Conservation (phyloP, 169 alveolate species). For the Plasmodium adleri region DNA sequence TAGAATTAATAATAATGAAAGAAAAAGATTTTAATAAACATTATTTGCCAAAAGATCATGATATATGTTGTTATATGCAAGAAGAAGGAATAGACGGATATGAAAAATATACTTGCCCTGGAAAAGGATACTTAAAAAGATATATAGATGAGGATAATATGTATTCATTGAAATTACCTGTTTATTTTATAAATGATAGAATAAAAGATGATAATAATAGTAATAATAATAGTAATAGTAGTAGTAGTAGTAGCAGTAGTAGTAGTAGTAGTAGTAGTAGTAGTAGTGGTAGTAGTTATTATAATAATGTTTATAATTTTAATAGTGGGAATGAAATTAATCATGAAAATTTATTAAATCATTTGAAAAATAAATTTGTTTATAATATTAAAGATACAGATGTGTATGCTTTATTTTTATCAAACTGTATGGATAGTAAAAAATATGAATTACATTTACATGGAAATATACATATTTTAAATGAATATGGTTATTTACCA, state of each 20-base stretch:
- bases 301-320: background rate
- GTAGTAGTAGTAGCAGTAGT: no score
- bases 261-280: no score
- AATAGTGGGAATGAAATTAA: conserved; percentile 46
- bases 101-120: conserved; percentile 67
- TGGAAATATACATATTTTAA: conserved; percentile 75
- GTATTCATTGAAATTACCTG: conserved; percentile 72
- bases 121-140: conserved; percentile 71
- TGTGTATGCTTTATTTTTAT: conserved; percentile 73
- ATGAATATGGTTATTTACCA: conserved; percentile 75
- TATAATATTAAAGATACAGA: conserved; percentile 51
- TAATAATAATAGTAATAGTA: no score
- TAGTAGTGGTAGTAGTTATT: no score
- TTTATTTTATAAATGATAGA: conserved; percentile 73
- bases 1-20: conserved; percentile 71
- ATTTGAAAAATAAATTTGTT: conserved; percentile 10
- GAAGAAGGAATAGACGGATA: conserved; percentile 25
- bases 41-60: conserved; percentile 64
- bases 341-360: conserved; percentile 26
- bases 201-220: background rate
- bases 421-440: conserved; percentile 74
- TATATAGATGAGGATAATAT: conserved; percentile 39
- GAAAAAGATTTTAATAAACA: conserved; percentile 63
- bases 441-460: conserved; percentile 67
- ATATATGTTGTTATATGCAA: conserved; percentile 54